Conservation (phyloP, 148 eudicot genomes). For the Vaccinium corymbosum region DNA sequence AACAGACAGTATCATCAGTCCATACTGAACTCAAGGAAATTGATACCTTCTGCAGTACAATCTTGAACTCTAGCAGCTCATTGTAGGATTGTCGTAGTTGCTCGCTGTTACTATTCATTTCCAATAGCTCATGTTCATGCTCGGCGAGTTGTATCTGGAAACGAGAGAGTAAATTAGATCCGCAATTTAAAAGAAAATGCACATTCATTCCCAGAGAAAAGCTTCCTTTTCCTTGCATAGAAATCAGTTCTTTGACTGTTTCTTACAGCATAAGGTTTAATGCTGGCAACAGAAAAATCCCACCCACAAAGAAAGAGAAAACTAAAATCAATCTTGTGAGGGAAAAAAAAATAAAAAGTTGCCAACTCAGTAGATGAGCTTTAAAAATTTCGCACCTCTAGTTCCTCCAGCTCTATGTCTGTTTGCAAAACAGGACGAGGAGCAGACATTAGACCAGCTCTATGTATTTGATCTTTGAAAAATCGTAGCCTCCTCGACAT, state of each 20-base stretch:
- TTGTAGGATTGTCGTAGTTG: slow-evolving; percentile 73
- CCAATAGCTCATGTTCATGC: slow-evolving; percentile 91
- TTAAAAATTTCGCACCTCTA: slow-evolving; percentile 56
- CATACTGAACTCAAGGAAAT: not conserved
- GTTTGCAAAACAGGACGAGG: slow-evolving; percentile 61
- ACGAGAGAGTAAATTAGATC: slow-evolving; percentile 15
- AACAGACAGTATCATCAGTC: not conserved
- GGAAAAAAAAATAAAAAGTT: not conserved
- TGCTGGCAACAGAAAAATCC: not conserved
- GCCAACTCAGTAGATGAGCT: not conserved
- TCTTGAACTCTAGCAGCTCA: slow-evolving; percentile 89
- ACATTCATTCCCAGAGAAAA: not conserved
- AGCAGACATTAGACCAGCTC: slow-evolving; percentile 66
- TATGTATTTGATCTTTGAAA: slow-evolving; percentile 91
- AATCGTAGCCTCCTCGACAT: slow-evolving; percentile 95
- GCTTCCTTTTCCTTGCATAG: slow-evolving; percentile 1
- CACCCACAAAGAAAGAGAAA: not conserved
- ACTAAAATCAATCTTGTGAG: no score
- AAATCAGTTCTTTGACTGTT: not conserved
- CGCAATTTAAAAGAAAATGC: not conserved
- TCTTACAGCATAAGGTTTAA: not conserved
- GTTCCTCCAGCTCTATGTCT: slow-evolving; percentile 74
- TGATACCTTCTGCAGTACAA: slow-evolving; percentile 91
- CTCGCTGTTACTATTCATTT: slow-evolving; percentile 87
- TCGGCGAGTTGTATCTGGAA: slow-evolving; percentile 74